Percentiles rank a stretch among this genome's conserved stretches.
phyloP scores from a whole-genome alignment of 2,329 filamentous ascomycete genomes.

The Hymenoscyphus repandus region DNA sequence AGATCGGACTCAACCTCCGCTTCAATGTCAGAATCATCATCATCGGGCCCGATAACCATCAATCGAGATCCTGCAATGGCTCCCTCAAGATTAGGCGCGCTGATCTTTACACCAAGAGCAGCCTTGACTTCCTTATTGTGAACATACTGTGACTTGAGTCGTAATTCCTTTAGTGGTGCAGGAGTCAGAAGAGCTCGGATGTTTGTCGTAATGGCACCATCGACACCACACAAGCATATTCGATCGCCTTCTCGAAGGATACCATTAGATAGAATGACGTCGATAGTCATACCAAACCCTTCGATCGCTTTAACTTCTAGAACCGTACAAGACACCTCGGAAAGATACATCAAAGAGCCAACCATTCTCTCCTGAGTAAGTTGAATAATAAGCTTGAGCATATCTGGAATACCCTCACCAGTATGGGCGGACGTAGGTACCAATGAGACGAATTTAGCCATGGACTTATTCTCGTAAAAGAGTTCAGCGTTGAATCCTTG shows the following conservation, averaged over 20 bases:
- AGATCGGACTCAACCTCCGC: slow-evolving; percentile 96
- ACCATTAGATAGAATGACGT: slow-evolving; percentile 95
- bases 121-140: slow-evolving; percentile 99
- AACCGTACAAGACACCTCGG: slow-evolving; percentile 95
- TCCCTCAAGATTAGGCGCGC: slow-evolving; percentile 88
- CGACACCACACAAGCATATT: slow-evolving; percentile 92
- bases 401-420: slow-evolving; percentile 98
- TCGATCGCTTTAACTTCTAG: slow-evolving; percentile 99
- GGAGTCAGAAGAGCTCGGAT: slow-evolving; percentile 92
- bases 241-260: slow-evolving; percentile 90
- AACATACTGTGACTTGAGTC: slow-evolving; percentile 92
- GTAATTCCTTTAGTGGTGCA: slow-evolving; percentile 85
- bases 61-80: slow-evolving; percentile 95
- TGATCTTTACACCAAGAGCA: slow-evolving; percentile 97
- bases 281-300: slow-evolving; percentile 97
- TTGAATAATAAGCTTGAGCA: slow-evolving; percentile 90
- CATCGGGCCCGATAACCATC: slow-evolving; percentile 87
- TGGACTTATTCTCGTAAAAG: slow-evolving; percentile 96
- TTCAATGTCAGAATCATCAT: slow-evolving; percentile 94
- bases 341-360: slow-evolving; percentile 94
- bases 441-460: slow-evolving; percentile 90
- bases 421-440: slow-evolving; percentile 96
- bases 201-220: slow-evolving; percentile 91
- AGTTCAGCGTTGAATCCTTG: slow-evolving; percentile 97
- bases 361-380: slow-evolving; percentile 98